Evolutionary conservation across 805 yeast genomes (phyloP), one percentile per base, ranked within the genome.

Genomic region (Jamesozyma rosinii): DNA sequence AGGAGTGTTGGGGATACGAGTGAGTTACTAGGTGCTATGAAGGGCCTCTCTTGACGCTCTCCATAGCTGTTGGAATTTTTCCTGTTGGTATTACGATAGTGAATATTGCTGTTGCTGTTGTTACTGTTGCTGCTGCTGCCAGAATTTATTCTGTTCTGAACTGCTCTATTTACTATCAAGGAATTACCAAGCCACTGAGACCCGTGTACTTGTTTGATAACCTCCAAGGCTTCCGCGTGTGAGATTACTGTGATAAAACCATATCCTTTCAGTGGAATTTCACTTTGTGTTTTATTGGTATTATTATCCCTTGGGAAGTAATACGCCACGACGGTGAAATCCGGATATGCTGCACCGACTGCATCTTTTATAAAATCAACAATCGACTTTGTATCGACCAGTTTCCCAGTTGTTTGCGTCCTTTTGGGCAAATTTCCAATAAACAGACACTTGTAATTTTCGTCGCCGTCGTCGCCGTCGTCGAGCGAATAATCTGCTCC

Each of bases 401-500:
- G 34, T 53, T 54, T 9, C 62, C 42, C 35, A 76, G 58, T 34
- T 17, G 24, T 31, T 5, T 22, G 22, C 4, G 60, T 63, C n/a
- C 58, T 59, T 15, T 59, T 61, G 5, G 79, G 77, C 40, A 78
- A 57, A 48, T 75, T 73, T 38, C 71, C 73, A 31, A 78, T 71
- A 45, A 79, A 76, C 32, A 83, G 65, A 43, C 74, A 74, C 39
- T 70, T 69, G 54, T 74, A 76, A 47, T 74, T 74, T 37, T 72
- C 60, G 50, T 67, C 67, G 48, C 5, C 10, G 4, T 33, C 20
- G n/a, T 33, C 15, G 15, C 5, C 13, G 6, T 30, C 17, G 17
- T 32, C 18, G 11, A 11, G 11, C 29, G 29, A 24, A 24, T 24
- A 24, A 17, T 32, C 18, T 15, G 4, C 5, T 6, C 9, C 9